Conservation (phyloP, 352 stramenopile genomes). For the Lagenidium giganteum region DNA sequence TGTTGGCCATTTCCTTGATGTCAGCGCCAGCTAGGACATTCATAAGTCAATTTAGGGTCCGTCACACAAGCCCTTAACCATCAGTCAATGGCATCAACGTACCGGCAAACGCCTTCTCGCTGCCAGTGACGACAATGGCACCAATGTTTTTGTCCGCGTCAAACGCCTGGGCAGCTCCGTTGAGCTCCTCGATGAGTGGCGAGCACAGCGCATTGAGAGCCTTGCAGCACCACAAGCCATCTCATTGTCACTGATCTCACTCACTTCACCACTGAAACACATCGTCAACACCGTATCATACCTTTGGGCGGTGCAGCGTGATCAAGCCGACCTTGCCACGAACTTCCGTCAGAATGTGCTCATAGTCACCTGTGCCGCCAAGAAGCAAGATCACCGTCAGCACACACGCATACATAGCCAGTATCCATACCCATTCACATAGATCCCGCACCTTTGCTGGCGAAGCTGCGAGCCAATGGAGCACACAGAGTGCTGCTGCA, state of each 20-base stretch:
- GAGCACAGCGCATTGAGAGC: conserved; percentile 97
- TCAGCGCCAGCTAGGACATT: conserved; percentile 92
- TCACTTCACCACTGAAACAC: background rate
- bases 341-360: conserved; percentile 86
- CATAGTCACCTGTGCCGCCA: conserved; percentile 78
- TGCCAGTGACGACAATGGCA: conserved; percentile 96
- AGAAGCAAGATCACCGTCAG: too few relatives aligned
- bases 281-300: conserved; percentile 4
- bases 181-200: conserved; percentile 93
- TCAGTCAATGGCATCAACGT: background rate
- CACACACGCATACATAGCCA: background rate
- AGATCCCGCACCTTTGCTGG: conserved; percentile 35
- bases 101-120: conserved; percentile 94
- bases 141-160: conserved; percentile 91
- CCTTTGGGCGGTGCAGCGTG: conserved; percentile 94
- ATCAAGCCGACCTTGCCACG: conserved; percentile 92
- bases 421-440: background rate
- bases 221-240: conserved; percentile 12
- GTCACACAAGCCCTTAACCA: background rate
- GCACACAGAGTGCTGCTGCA: conserved; percentile 9
- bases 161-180: conserved; percentile 89
- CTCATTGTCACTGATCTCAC: too few relatives aligned
- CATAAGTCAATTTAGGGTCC: background rate
- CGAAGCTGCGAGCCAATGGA: conserved; percentile 39
- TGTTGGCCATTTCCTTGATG: conserved; percentile 96